Percentiles rank a stretch among this genome's conserved stretches.
Conservation (phyloP, 202 grass and related monocot species). For the Dendrocalamus latiflorus region DNA sequence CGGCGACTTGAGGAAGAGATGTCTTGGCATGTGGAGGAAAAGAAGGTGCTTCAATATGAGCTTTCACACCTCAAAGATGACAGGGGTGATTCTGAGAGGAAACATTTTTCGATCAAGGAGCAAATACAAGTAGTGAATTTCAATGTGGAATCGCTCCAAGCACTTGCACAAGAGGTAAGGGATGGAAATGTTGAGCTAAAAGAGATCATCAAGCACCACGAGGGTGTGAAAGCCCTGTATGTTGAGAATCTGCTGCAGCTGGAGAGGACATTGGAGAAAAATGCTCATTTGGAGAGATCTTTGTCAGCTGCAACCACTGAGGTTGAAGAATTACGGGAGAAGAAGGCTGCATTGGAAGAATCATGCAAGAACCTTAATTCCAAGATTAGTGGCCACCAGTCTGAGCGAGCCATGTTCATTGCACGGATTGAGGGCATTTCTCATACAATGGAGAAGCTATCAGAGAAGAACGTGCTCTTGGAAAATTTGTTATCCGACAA, state of each 20-base stretch:
- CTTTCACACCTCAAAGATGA: constrained; percentile 66
- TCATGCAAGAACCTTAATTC: constrained; percentile 60
- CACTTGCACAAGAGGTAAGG: constrained; percentile 62
- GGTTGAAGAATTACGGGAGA: constrained; percentile 48
- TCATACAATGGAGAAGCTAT: constrained; percentile 75
- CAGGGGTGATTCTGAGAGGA: constrained; percentile 58
- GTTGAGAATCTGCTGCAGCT: constrained; percentile 73
- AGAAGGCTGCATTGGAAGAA: constrained; percentile 60
- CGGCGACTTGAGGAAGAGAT: constrained; percentile 65
- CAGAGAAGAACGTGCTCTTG: constrained; percentile 62
- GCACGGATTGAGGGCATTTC: no score
- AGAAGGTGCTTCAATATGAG: constrained; percentile 62
- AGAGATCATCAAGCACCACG: constrained; percentile 72
- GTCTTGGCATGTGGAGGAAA: constrained; percentile 63
- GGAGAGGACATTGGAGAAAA: constrained; percentile 64
- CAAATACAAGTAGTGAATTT: constrained; percentile 79
- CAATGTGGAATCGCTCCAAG: constrained; percentile 80
- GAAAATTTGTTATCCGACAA: constrained; percentile 75
- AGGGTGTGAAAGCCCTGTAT: constrained; percentile 49
- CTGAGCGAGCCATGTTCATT: constrained; percentile 59
- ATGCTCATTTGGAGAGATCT: constrained; percentile 60
- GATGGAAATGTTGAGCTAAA: constrained; percentile 74
- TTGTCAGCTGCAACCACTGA: constrained; percentile 53
- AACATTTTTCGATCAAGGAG: constrained; percentile 62
- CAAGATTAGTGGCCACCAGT: constrained; percentile 47